A percentile compares a stretch with the other conserved stretches of the same genome.
Evolutionary conservation across 1,284 basidiomycete species (phyloP).

Genomic region (Ustilago hordei): DNA sequence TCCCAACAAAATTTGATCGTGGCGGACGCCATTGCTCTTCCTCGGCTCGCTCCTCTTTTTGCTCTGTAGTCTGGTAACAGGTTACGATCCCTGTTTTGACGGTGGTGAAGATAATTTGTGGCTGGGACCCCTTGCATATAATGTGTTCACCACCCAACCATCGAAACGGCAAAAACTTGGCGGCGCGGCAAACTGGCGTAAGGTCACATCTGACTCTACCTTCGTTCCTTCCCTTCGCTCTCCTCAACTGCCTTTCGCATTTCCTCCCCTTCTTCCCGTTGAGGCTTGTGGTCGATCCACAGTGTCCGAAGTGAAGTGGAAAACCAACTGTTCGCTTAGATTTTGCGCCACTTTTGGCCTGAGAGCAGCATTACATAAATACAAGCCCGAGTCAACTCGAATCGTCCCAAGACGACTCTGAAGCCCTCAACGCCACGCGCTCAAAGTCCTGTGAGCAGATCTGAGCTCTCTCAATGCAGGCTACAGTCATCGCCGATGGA

Average conservation of each 20-base stretch:
- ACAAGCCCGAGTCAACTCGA: constrained; percentile 1
- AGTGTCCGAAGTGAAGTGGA: background rate
- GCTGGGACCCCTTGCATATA: constrained; percentile 4
- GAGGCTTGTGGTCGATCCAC: constrained; percentile 2
- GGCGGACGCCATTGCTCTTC: background rate
- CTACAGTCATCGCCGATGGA: background rate
- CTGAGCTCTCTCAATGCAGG: background rate
- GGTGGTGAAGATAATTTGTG: background rate
- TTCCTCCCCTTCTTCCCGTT: background rate
- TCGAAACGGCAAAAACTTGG: constrained; percentile 1
- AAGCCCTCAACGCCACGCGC: background rate
- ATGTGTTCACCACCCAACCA: background rate
- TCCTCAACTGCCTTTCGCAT: background rate
- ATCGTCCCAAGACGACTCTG: no score
- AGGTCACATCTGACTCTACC: background rate
- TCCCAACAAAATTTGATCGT: constrained; percentile 1
- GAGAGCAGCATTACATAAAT: background rate
- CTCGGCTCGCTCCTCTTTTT: background rate
- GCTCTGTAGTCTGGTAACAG: background rate
- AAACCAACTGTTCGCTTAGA: constrained; percentile 1
- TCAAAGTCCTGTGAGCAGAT: background rate
- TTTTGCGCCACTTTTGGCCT: background rate
- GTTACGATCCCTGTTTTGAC: background rate
- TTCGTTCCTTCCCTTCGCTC: background rate
- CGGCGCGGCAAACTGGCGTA: background rate